These are phyloP conservation scores for Kwoniella heveanensis DNA, from an alignment of 768 basidiomycete genomes.

Conservation along the genomic window DNA sequence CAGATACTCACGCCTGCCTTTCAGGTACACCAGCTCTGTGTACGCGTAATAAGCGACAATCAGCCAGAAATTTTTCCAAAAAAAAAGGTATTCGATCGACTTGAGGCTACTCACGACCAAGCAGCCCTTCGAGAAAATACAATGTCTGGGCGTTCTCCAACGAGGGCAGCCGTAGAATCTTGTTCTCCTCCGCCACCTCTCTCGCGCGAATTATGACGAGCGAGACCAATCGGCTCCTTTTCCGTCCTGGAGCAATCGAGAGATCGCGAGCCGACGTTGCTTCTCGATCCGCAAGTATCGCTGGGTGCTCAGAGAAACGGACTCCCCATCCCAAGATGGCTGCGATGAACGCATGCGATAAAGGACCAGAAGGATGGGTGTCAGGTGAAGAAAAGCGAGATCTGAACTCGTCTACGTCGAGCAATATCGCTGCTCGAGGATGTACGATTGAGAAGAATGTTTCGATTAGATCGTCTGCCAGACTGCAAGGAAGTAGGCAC, in stretches of 20 bases:
- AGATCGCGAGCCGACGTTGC: constrained; percentile 53
- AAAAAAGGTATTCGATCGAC: no score
- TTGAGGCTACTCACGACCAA: constrained; percentile 71
- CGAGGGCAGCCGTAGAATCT: constrained; percentile 77
- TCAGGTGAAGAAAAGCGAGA: constrained; percentile 62
- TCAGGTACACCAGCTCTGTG: background rate
- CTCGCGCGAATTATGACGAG: constrained; percentile 76
- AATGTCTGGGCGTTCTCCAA: constrained; percentile 80
- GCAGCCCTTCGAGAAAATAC: constrained; percentile 77
- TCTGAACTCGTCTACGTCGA: constrained; percentile 76
- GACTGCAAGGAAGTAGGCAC: constrained; percentile 67
- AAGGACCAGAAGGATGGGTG: constrained; percentile 46
- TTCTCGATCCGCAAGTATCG: constrained; percentile 68
- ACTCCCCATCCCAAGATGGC: constrained; percentile 88
- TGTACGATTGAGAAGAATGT: constrained; percentile 85
- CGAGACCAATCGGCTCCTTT: constrained; percentile 76
- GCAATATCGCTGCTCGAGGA: constrained; percentile 78
- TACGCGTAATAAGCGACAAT: background rate
- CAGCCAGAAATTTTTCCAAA: no score
- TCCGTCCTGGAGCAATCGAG: constrained; percentile 28
- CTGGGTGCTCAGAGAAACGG: constrained; percentile 87
- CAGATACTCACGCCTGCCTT: background rate
- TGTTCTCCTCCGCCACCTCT: constrained; percentile 81
- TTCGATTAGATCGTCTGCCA: constrained; percentile 88
- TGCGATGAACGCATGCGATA: constrained; percentile 65